phyloP scores from a whole-genome alignment of 148 eudicot species.

The Spergularia bocconei region DNA sequence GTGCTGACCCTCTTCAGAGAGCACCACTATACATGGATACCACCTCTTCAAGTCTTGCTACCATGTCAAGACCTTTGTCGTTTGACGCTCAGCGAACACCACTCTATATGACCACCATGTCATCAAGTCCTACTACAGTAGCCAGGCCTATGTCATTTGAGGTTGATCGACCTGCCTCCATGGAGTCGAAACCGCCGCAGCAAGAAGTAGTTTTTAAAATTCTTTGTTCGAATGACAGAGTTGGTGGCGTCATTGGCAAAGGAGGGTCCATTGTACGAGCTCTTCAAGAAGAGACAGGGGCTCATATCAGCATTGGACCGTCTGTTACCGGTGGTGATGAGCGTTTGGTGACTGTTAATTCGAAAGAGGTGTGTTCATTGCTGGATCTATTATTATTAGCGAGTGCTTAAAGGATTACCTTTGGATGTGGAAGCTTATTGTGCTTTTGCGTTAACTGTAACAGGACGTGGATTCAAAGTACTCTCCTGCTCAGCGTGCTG shows the following conservation, averaged over 20 bases:
- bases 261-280: slow-evolving; percentile 64
- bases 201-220: slow-evolving; percentile 56
- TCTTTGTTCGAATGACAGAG: slow-evolving; percentile 56
- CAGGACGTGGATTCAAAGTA: slow-evolving; percentile 49
- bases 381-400: slow-evolving; percentile 7
- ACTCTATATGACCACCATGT: slow-evolving; percentile 6
- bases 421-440: slow-evolving; percentile 11
- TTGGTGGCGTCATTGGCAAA: slow-evolving; percentile 75
- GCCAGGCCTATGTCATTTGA: slow-evolving; percentile 30
- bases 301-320: slow-evolving; percentile 50
- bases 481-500: slow-evolving; percentile 77
- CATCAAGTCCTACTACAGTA: slow-evolving; percentile 28
- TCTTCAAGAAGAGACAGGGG: slow-evolving; percentile 68
- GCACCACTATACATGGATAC: slow-evolving; percentile 33
- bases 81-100: slow-evolving; percentile 31
- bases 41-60: slow-evolving; percentile 32
- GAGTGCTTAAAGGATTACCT: neutral
- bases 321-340: slow-evolving; percentile 50
- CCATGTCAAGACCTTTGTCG: slow-evolving; percentile 24
- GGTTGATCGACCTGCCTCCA: slow-evolving; percentile 24
- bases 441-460: slow-evolving; percentile 16
- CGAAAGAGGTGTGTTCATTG: slow-evolving; percentile 53
- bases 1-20: slow-evolving; percentile 30
- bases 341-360: slow-evolving; percentile 59
- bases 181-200: slow-evolving; percentile 29